Evolutionary conservation across 495 filamentous ascomycete genomes (phyloP), one percentile per base, ranked within the genome.

Genomic region (Neurospora tetraspora): DNA sequence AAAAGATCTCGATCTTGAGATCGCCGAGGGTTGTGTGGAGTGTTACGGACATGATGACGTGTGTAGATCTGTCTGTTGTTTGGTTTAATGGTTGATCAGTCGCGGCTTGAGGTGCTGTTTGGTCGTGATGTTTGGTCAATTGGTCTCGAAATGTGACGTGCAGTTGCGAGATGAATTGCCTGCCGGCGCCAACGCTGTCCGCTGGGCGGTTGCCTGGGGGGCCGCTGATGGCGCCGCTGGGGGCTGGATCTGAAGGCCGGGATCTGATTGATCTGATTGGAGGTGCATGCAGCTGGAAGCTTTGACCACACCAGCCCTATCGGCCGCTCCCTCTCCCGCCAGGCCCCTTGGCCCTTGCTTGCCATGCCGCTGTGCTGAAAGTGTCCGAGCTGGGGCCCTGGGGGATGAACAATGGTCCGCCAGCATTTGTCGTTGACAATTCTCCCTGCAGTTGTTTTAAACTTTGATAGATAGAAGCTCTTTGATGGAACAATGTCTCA

Each of bases 1-100:
- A 98, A 84, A 98, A 98, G 71, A 99, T 84, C 80, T 99, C 96
- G 80, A 98, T 89, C 82, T 98, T 99, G 78, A 99, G 87, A 82
- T 95, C 92, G 75, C 96, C 96, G 71, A 91, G 87, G 20, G 90
- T 92, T 53, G 96, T 99, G 84, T 97, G 94, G 12, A 99, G 88
- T 81, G 96, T 89, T 75, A 88, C 84, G 31, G 87, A 88, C 88
- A 90, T 90, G 73, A 53, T 80, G 77, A 40, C 12, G 34, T 31
- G 34, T 31, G 7, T 59, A 37, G 31, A 39, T 31, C 20, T 39
- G 12, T 68, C 20, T 61, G 34, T 31, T 45, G 4, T 61, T 59
- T 31, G 69, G 34, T 71, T 31, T 6, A 39, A 53, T 39, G 61
- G 38, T n/a, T 31, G 53, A 47, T 31, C 23, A 14, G 4, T 59